A percentile compares a stretch with the other conserved stretches of the same genome.
These are phyloP conservation scores for Dothistroma septosporum DNA, from an alignment of 2,329 filamentous ascomycete species.

Conservation along the genomic window DNA sequence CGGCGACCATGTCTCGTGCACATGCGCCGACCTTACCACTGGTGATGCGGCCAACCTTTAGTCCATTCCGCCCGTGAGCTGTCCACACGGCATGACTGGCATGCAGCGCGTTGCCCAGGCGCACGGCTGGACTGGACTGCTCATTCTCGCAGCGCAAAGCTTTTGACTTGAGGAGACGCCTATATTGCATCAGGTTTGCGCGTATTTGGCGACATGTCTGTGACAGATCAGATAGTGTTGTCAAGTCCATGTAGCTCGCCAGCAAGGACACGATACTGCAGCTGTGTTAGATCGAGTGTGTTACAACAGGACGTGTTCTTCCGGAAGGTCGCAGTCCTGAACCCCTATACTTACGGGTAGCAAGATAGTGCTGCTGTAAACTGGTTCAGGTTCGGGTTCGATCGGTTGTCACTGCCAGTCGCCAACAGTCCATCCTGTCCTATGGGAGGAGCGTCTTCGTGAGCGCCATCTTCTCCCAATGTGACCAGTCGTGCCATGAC, in stretches of 20 bases:
- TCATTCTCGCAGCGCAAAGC: slow-evolving; percentile 81
- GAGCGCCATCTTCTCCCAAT: slow-evolving; percentile 38
- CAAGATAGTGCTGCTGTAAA: slow-evolving; percentile 61
- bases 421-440: slow-evolving; percentile 7
- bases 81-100: slow-evolving; percentile 29
- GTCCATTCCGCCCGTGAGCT: slow-evolving; percentile 24
- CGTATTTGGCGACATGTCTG: slow-evolving; percentile 77
- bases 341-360: slow-evolving; percentile 57
- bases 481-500: slow-evolving; percentile 45
- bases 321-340: background rate
- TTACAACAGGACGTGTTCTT: background rate
- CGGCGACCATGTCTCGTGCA: slow-evolving; percentile 79
- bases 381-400: slow-evolving; percentile 54
- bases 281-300: slow-evolving; percentile 8
- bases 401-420: slow-evolving; percentile 31
- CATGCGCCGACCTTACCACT: slow-evolving; percentile 71
- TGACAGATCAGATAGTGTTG: slow-evolving; percentile 78
- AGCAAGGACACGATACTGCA: slow-evolving; percentile 71
- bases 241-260: slow-evolving; percentile 75
- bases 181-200: slow-evolving; percentile 72
- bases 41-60: slow-evolving; percentile 42
- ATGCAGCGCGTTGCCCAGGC: slow-evolving; percentile 43
- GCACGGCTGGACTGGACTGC: slow-evolving; percentile 48
- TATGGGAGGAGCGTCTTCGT: slow-evolving; percentile 26
- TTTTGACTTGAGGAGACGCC: slow-evolving; percentile 65